phyloP scores from a whole-genome alignment of 2,329 filamentous ascomycete genomes.

The Cercospora nicotianae region DNA sequence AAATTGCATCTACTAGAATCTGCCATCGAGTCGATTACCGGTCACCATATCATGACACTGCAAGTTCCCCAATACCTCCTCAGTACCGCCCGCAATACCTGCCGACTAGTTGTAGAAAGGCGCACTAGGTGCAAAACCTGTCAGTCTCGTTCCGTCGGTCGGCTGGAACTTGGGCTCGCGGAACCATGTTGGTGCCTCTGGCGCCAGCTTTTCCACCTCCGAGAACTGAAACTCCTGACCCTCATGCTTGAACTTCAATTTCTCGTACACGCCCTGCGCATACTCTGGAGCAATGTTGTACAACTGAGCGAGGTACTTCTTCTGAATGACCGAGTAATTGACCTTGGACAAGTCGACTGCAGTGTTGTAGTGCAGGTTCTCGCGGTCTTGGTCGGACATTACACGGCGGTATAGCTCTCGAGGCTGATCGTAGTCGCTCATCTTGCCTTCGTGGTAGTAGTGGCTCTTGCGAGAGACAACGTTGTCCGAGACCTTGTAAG shows the following conservation, averaged over 20 bases:
- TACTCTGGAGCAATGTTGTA: neutral
- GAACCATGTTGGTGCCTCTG: neutral
- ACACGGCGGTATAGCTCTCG: neutral
- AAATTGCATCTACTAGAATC: neutral
- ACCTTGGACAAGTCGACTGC: neutral
- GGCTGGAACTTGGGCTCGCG: neutral
- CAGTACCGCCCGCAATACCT: no score
- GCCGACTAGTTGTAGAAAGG: neutral
- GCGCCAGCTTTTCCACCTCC: neutral
- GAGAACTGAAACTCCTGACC: neutral
- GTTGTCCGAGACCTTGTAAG: neutral
- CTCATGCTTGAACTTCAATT: neutral
- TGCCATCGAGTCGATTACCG: neutral
- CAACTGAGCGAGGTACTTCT: neutral
- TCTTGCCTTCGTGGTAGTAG: neutral
- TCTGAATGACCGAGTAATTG: neutral
- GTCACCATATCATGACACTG: neutral
- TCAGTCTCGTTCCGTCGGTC: neutral
- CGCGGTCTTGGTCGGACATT: neutral
- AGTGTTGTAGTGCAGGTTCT: neutral
- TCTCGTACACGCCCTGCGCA: neutral
- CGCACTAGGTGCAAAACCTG: neutral
- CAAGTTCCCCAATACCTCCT: neutral
- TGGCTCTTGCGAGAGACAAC: neutral
- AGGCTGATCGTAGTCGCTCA: neutral